Evolutionary conservation across 768 basidiomycete genomes (phyloP), one percentile per base, ranked within the genome.

Genomic region (Paxillus ammoniavirescens): DNA sequence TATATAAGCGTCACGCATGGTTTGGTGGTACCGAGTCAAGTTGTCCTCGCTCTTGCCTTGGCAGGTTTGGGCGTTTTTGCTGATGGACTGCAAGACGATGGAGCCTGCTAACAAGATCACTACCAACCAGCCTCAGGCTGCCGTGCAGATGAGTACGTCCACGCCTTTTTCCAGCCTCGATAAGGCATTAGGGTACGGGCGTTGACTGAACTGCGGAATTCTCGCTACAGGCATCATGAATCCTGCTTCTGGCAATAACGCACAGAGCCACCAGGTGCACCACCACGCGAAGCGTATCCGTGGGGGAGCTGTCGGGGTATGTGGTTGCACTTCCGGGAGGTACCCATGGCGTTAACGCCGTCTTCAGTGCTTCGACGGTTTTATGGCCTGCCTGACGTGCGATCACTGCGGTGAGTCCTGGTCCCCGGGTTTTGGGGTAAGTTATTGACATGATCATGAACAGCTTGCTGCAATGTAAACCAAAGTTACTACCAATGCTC

Each of bases 391-490:
- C 65, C 89, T 88, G 78, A 60, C 89, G 18, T 89, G 87, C 3
- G 21, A 3, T 21, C 1, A 21, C 72, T 89, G 81, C 65, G 87
- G 84, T 86, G 57, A 61, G 84, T 68, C 18, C 40, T 43, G 41
- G 40, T 12, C 21, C 50, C 17, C n/a, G 40, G 13, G 33, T 14
- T 15, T n/a, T 21, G 12, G n/a, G 35, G 13, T n/a, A 28, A n/a
- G 8, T 42, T 3, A 42, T 38, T 54, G 23, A 41, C 45, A 9
- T 47, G n/a, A 14, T 15, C 8, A 30, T n/a, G 26, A 52, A 49
- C 54, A 87, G 86, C 87, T 63, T 85, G 84, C 56, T 89, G 84
- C 78, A 84, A 87, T 79, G 86, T 87, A 57, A 37, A 45, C 12
- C 48, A 52, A 9, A 2, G 21, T 18, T 13, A 5, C 21, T 5